Evolutionary conservation across 257 asterid species (phyloP).

Genomic region (Nicotiana paniculata): DNA sequence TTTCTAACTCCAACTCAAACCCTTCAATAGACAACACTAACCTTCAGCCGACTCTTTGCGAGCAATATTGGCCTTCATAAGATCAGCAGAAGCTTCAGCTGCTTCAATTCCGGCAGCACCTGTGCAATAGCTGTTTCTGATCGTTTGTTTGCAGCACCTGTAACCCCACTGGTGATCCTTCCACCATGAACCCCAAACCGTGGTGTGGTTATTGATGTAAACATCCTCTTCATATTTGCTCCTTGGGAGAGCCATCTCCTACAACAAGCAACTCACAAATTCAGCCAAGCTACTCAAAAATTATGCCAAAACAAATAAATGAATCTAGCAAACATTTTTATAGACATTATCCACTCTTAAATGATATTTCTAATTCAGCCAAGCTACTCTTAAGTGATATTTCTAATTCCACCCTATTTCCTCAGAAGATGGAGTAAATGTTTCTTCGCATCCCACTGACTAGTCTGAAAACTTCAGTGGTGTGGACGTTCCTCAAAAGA

Average conservation of each 20-base stretch:
- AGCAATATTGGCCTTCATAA: constrained; percentile 90
- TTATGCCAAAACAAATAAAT: constrained; percentile 1
- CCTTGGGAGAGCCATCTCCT: constrained; percentile 76
- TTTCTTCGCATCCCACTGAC: neutral
- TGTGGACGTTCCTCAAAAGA: neutral
- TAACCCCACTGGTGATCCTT: constrained; percentile 95
- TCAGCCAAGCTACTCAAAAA: neutral
- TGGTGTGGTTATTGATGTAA: constrained; percentile 61
- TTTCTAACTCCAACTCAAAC: neutral
- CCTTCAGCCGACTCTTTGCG: constrained; percentile 85
- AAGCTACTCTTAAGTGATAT: neutral
- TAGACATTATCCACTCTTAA: neutral
- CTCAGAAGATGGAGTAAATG: neutral
- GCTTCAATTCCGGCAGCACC: constrained; percentile 97
- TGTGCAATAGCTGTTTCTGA: constrained; percentile 85
- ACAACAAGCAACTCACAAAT: constrained; percentile 11
- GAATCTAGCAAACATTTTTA: neutral
- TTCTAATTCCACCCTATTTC: neutral
- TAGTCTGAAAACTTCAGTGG: neutral
- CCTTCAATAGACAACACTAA: constrained; percentile 13
- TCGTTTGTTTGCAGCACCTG: constrained; percentile 82
- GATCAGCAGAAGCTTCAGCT: constrained; percentile 83
- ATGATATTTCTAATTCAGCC: too few species aligned
- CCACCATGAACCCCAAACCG: constrained; percentile 99
- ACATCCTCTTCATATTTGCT: constrained; percentile 94